Percentiles rank a stretch among this genome's conserved stretches.
Evolutionary conservation across 2,329 filamentous ascomycete genomes (phyloP).

Genomic region (Xylaria sp.): DNA sequence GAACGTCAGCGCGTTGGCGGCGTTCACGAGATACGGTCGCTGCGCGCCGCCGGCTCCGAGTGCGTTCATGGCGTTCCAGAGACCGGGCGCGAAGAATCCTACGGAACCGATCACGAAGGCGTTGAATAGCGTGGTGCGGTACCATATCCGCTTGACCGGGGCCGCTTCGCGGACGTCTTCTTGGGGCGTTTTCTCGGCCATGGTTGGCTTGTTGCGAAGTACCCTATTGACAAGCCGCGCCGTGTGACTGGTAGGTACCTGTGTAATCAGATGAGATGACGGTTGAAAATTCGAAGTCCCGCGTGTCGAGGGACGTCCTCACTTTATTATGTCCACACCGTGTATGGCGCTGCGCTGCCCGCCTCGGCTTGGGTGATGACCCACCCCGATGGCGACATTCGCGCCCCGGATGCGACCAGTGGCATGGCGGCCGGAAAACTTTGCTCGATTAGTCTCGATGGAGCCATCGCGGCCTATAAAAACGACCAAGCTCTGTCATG

Average conservation of each 20-base stretch:
- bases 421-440: slow-evolving; percentile 16
- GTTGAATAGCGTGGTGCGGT: slow-evolving; percentile 63
- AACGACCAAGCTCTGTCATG: not conserved
- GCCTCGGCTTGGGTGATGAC: slow-evolving; percentile 35
- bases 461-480: slow-evolving; percentile 7
- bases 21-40: slow-evolving; percentile 58
- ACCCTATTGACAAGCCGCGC: slow-evolving; percentile 6
- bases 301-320: not conserved
- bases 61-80: slow-evolving; percentile 67
- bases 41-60: slow-evolving; percentile 63
- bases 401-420: slow-evolving; percentile 12
- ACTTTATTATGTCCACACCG: not conserved
- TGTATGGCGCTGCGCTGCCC: not conserved
- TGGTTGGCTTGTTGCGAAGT: slow-evolving; percentile 10
- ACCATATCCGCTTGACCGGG: slow-evolving; percentile 52
- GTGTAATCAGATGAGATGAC: not conserved
- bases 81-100: slow-evolving; percentile 60
- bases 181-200: slow-evolving; percentile 21
- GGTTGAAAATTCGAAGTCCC: too few relatives aligned
- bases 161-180: slow-evolving; percentile 10
- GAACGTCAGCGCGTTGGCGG: slow-evolving; percentile 52
- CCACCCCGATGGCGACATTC: slow-evolving; percentile 40
- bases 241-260: not conserved
- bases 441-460: slow-evolving; percentile 22
- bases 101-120: slow-evolving; percentile 63